Base-by-base conservation (phyloP, 2,329 filamentous ascomycete species). In the Leptoxyphium fumago region DNA sequence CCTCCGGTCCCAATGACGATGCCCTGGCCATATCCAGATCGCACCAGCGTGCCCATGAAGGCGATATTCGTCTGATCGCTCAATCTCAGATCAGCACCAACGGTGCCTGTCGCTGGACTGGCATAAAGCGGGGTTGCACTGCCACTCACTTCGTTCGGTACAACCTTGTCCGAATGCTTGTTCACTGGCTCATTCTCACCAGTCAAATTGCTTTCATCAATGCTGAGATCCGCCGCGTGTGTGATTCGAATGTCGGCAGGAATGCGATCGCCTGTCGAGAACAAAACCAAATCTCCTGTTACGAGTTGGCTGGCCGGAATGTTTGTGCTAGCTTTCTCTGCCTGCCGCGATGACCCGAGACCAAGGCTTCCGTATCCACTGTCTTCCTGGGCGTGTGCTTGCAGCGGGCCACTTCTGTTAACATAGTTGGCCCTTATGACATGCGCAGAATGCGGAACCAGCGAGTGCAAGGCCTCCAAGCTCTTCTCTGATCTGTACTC, bases 401-500 rank as follows among this genome's bases (percentile, higher is more conserved):
- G 14, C 13, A 13, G 11, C 11, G 14, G 7, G 5, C 11, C 32
- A 36, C 9, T 36, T 9, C 32, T 74, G 43, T 70, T 44, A 9
- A 44, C 38, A n/a, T 46, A 46, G 17, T 49, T 53, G 36, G 50
- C 54, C 21, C 93, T 80, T 47, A 98, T 85, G n/a, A 96, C 71
- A 65, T 98, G 88, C 28, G 93, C 91, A 61, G 88, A 86, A 61
- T 96, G 93, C 26, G 91, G 93, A 0, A 98, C 89, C 21, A 98
- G 70, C 55, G 91, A 85, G 58, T 84, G 95, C 53, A 98, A 70
- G 15, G 91, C 91, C 64, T 98, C 91, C 52, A 98, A 78, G 2
- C 89, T 96, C 64, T 98, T 93, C 61, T 98, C 91, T 7, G 91
- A 96, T 46, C 91, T 75, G 62, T 98, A 98, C 65, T 98, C 91